Percentiles rank a stretch among this genome's conserved stretches.
Conservation (phyloP, 768 basidiomycete genomes). For the Boletus insuetus region DNA sequence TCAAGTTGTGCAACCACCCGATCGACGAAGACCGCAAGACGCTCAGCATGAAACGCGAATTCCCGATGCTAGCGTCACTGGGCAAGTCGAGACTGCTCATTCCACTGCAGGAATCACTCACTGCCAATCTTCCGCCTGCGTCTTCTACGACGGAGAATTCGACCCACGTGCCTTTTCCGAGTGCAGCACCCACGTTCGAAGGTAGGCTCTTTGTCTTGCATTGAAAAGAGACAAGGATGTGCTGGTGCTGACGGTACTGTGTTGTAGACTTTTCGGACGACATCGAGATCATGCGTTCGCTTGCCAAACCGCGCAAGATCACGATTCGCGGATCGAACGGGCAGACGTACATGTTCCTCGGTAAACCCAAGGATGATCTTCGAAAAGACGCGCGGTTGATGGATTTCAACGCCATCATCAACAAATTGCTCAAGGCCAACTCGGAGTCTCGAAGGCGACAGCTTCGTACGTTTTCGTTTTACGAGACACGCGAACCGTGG, state of each 20-base stretch:
- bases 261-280: conserved; percentile 72
- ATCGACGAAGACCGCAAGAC: conserved; percentile 40
- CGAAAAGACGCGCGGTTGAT: conserved; percentile 96
- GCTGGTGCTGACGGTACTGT: neutral
- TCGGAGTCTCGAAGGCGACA: conserved; percentile 90
- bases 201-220: conserved; percentile 32
- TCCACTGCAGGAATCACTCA: conserved; percentile 90
- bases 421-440: conserved; percentile 90
- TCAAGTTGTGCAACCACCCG: conserved; percentile 59
- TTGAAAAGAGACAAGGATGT: neutral
- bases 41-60: conserved; percentile 49
- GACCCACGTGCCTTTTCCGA: conserved; percentile 78
- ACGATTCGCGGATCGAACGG: conserved; percentile 82
- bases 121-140: conserved; percentile 79
- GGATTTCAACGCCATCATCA: conserved; percentile 98
- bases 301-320: conserved; percentile 90
- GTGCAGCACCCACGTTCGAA: conserved; percentile 69
- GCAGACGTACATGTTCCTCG: conserved; percentile 83
- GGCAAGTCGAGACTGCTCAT: conserved; percentile 74
- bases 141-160: conserved; percentile 48
- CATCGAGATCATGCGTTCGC: conserved; percentile 86
- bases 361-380: conserved; percentile 96
- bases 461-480: conserved; percentile 59
- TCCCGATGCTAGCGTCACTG: conserved; percentile 49
- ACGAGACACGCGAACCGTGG: neutral